Evolutionary conservation across 78 protist genomes (phyloP), one percentile per base, ranked within the genome.

Genomic region (Dictyostelium purpureum): DNA sequence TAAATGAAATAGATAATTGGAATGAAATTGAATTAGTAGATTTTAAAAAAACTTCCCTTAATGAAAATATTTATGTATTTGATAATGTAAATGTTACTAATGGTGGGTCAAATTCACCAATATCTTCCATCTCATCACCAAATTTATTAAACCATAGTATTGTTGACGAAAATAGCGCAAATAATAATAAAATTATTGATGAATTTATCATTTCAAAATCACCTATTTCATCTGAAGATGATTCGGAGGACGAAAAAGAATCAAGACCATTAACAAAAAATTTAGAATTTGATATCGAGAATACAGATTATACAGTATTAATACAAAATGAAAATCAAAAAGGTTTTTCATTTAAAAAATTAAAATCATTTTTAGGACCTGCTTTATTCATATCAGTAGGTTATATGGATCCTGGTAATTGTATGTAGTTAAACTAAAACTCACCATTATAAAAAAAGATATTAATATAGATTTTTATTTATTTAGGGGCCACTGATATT

Each of bases 341-440:
- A 51, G 65, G 77, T n/a, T 81, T 81, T n/a, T 35, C 67, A 65
- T 24, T 81, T 52, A 81, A 67, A 67, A 65, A 81, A 67, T 51
- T 81, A 42, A 38, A 21, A 65, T 21, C 47, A 28, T 87, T 52
- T 66, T 35, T 87, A 37, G 92, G 92, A 33, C 81, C 92, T 0
- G 63, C 81, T 14, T 37, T 43, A 4, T 87, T 87, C n/a, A 63
- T 87, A 19, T 35, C 56, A 14, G 76, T 87, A 0, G 92, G 92
- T 12, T 87, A 87, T 38, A 35, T 87, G 66, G 92, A 87, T 51
- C 92, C 92, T 9, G 92, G 92, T 26, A 87, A 87, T 66, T 87
- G 16, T 61, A 26, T 61, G 11, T 18, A 11, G 7, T 9, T 21
- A 6, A 21, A 7, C 24, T 61, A 21, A 6, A 18, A 61, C 33